Conservation (phyloP, 148 eudicot species). For the Rhododendron kiyosumense region DNA sequence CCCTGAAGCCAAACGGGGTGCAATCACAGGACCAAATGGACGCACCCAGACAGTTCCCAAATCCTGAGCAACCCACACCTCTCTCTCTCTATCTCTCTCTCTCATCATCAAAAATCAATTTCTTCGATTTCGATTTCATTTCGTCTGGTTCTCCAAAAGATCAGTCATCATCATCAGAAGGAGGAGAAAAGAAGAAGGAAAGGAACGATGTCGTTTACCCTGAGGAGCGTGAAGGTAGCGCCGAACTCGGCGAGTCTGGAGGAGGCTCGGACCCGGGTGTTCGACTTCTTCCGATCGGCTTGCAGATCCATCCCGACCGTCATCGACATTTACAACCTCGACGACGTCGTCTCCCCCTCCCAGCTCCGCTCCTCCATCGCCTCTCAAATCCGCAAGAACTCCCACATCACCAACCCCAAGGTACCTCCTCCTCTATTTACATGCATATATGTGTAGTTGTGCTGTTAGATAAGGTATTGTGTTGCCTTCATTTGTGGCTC, state of each 20-base stretch:
- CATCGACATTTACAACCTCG: conserved; percentile 81
- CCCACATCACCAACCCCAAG: conserved; percentile 67
- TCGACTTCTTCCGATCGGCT: conserved; percentile 69
- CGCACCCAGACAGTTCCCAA: background rate
- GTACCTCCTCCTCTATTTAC: conserved; percentile 14
- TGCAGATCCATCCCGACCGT: conserved; percentile 75
- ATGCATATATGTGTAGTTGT: background rate
- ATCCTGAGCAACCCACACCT: too few species aligned
- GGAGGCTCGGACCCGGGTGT: conserved; percentile 63
- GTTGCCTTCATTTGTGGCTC: too few species aligned
- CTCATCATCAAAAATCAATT: background rate
- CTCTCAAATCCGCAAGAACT: conserved; percentile 73
- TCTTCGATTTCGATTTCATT: background rate
- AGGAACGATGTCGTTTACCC: conserved; percentile 33
- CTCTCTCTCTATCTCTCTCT: too few species aligned
- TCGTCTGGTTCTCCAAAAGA: background rate
- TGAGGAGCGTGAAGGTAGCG: conserved; percentile 49
- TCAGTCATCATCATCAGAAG: background rate
- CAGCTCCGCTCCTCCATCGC: conserved; percentile 78
- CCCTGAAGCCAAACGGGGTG: background rate
- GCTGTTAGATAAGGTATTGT: too few species aligned
- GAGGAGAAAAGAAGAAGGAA: background rate
- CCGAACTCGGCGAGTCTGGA: conserved; percentile 63
- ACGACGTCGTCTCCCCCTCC: conserved; percentile 58
- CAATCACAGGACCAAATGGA: background rate